Conservation (phyloP, 2,329 filamentous ascomycete species). For the Ramularia collo-cygni region DNA sequence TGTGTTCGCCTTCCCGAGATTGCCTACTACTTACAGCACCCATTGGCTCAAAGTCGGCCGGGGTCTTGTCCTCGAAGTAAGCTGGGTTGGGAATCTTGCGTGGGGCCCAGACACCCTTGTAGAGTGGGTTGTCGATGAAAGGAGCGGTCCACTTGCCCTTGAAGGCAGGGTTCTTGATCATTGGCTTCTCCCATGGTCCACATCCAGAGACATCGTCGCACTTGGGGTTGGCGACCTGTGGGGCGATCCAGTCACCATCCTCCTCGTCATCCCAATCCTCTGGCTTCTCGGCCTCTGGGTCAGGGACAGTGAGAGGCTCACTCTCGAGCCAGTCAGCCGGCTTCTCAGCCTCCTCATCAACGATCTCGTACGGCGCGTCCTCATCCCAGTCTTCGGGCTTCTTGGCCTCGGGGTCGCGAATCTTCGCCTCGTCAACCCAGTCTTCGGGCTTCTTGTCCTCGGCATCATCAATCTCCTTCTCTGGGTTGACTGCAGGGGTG, state of each 20-base stretch:
- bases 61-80: conserved; percentile 95
- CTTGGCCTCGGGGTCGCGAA: conserved; percentile 82
- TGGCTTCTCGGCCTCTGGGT: conserved; percentile 94
- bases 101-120: conserved; percentile 94
- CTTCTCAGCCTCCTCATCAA: conserved; percentile 84
- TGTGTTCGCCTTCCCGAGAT: neutral
- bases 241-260: conserved; percentile 93
- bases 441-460: conserved; percentile 90
- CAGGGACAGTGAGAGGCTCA: conserved; percentile 73
- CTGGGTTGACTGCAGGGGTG: conserved; percentile 83
- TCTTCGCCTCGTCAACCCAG: conserved; percentile 92
- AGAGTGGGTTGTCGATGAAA: conserved; percentile 91
- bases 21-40: conserved; percentile 70
- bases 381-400: conserved; percentile 99
- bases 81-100: conserved; percentile 95
- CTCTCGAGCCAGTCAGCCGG: conserved; percentile 95
- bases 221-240: conserved; percentile 90
- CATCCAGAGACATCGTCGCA: conserved; percentile 90
- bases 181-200: conserved; percentile 83
- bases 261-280: conserved; percentile 99
- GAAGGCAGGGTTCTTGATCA: conserved; percentile 92
- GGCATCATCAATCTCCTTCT: conserved; percentile 87
- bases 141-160: conserved; percentile 98
- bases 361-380: conserved; percentile 92
- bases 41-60: conserved; percentile 95